Evolutionary conservation across 225 moss, liverwort and hornwort species (phyloP).

Genomic region (Lunularia cruciata): DNA sequence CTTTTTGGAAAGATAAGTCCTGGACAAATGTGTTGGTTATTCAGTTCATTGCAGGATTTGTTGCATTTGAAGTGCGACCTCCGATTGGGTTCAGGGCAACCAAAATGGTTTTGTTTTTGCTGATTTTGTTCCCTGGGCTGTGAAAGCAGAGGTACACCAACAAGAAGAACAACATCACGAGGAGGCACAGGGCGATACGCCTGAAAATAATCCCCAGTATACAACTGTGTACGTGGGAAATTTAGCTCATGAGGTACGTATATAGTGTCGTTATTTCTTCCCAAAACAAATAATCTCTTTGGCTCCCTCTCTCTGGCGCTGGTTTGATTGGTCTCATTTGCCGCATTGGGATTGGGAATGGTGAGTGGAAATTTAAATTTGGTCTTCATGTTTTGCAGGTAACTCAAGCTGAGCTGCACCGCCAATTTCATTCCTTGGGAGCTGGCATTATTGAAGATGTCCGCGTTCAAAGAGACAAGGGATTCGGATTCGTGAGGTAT

Average conservation of each 20-base stretch:
- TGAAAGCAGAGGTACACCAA: slow-evolving; percentile 54
- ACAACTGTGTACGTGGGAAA: slow-evolving; percentile 97
- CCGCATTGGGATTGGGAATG: too few species aligned
- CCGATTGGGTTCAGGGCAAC: background rate
- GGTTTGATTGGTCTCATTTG: too few species aligned
- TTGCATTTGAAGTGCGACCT: too few species aligned
- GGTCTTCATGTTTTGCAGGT: slow-evolving; percentile 34
- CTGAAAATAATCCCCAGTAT: slow-evolving; percentile 88
- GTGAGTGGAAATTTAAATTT: background rate
- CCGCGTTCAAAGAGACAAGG: slow-evolving; percentile 64
- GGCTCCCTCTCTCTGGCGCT: too few species aligned
- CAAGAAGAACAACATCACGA: slow-evolving; percentile 72
- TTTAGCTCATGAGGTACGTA: slow-evolving; percentile 83
- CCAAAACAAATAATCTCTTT: background rate
- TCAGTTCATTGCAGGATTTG: too few species aligned
- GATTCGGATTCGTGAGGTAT: slow-evolving; percentile 69
- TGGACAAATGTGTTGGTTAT: too few species aligned
- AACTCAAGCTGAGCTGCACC: slow-evolving; percentile 62
- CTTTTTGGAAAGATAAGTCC: too few species aligned
- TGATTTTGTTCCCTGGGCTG: background rate
- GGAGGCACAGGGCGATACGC: slow-evolving; percentile 64
- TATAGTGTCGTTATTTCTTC: background rate
- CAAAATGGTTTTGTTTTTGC: background rate
- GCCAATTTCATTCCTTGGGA: slow-evolving; percentile 60
- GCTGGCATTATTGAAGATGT: slow-evolving; percentile 69